phyloP scores from a whole-genome alignment of 2,329 filamentous ascomycete genomes.

The Fusarium subtropicale region DNA sequence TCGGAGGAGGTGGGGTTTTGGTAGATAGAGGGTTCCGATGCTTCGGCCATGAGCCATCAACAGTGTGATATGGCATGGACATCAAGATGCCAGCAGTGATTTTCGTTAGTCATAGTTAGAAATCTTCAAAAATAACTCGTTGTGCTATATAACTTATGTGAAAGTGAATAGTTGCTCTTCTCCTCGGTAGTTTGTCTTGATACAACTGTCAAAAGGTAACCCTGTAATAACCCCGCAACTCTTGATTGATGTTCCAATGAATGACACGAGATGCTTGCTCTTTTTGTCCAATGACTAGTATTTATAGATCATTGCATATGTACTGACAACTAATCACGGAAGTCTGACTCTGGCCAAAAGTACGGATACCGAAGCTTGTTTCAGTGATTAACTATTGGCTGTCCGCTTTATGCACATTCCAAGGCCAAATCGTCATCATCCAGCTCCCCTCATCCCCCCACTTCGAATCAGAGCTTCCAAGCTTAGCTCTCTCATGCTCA shows the following conservation, averaged over 20 bases:
- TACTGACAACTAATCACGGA: background rate
- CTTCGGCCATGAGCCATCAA: background rate
- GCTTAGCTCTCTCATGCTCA: conserved; percentile 17
- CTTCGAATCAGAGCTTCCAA: conserved; percentile 21
- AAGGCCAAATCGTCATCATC: conserved; percentile 17
- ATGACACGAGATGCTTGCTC: conserved; percentile 2
- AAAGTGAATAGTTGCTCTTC: conserved; percentile 4
- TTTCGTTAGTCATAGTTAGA: background rate
- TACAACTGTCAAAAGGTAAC: background rate
- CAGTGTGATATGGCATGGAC: background rate
- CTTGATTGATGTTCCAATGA: conserved; percentile 11
- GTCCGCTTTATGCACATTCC: conserved; percentile 16
- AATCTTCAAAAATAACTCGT: background rate
- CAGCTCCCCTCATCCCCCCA: conserved; percentile 24
- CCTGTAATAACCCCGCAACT: conserved; percentile 16
- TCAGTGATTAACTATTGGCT: conserved; percentile 24
- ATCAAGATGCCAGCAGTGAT: background rate
- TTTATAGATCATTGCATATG: conserved; percentile 15
- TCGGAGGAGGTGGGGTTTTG: background rate
- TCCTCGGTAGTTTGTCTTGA: background rate
- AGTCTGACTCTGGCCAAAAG: background rate
- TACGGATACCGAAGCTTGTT: conserved; percentile 2
- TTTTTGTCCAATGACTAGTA: conserved; percentile 8
- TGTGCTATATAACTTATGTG: background rate
- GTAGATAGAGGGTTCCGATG: background rate